Conservation (phyloP, 2,329 filamentous ascomycete genomes). For the Gaeumannomyces tritici region DNA sequence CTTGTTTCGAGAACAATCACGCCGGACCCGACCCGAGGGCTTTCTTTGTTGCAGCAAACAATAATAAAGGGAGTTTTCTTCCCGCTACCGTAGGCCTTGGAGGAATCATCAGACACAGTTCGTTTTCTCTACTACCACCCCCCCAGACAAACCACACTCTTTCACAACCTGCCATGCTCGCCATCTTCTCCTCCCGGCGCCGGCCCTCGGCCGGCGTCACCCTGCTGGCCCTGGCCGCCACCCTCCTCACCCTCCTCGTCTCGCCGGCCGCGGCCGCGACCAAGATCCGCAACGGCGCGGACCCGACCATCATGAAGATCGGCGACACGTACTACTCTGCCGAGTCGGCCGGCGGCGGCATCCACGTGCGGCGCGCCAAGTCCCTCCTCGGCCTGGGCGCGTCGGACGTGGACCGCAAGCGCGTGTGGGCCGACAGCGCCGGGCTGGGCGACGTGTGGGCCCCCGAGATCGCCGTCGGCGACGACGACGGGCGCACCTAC, state of each 20-base stretch:
- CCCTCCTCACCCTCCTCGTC: slow-evolving; percentile 5
- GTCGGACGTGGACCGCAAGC: slow-evolving; percentile 3
- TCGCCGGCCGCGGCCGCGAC: slow-evolving; percentile 4
- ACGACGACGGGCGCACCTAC: slow-evolving; percentile 7
- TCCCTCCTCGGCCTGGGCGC: slow-evolving; percentile 10
- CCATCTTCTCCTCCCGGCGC: background rate
- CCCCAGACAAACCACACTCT: no score
- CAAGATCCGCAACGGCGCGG: slow-evolving; percentile 10
- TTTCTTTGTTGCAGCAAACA: background rate
- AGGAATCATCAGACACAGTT: background rate
- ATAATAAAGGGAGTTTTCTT: background rate
- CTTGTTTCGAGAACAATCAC: background rate
- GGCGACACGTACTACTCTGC: slow-evolving; percentile 14
- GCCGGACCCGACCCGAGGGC: no score
- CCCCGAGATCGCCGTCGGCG: slow-evolving; percentile 7
- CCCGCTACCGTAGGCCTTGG: background rate
- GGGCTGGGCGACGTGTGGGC: slow-evolving; percentile 8
- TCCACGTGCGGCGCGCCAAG: slow-evolving; percentile 11
- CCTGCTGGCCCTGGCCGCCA: background rate
- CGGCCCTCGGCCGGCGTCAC: no score
- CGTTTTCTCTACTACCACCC: no score
- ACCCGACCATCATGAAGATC: slow-evolving; percentile 12
- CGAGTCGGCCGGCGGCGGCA: slow-evolving; percentile 11
- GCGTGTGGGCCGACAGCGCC: slow-evolving; percentile 7
- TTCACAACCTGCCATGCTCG: background rate